Conservation (phyloP, 352 stramenopile species). For the Pythium oligandrum region DNA sequence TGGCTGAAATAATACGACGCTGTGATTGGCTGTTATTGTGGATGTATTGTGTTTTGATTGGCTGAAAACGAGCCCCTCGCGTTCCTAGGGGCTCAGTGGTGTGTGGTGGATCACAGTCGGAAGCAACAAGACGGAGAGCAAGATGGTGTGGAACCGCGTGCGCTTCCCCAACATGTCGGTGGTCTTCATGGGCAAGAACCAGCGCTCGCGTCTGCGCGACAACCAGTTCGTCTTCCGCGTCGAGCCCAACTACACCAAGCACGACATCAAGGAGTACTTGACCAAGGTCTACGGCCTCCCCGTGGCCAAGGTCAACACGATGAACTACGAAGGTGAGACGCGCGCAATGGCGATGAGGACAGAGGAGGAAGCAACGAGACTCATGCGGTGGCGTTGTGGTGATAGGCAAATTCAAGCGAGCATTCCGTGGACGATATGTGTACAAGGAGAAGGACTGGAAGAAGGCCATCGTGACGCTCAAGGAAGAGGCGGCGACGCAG, state of each 20-base stretch:
- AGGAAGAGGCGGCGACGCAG: constrained; percentile 37
- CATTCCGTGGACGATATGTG: constrained; percentile 76
- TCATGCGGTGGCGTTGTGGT: background rate
- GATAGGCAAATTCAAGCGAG: constrained; percentile 87
- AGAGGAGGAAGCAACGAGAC: background rate
- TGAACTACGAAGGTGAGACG: constrained; percentile 90
- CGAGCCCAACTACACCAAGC: constrained; percentile 94
- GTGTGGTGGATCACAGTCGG: too few species aligned
- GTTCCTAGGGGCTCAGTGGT: background rate
- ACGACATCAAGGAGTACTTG: constrained; percentile 97
- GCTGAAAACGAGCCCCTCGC: constrained; percentile 9
- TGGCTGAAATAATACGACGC: constrained; percentile 12
- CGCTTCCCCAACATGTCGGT: constrained; percentile 87
- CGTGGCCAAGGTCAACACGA: constrained; percentile 93
- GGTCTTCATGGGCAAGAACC: constrained; percentile 85
- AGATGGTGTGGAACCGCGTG: constrained; percentile 82
- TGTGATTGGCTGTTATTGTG: too few species aligned
- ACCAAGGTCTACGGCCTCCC: constrained; percentile 95
- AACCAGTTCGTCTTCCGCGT: constrained; percentile 92
- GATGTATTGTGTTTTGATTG: constrained; percentile 5
- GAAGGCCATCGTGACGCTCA: constrained; percentile 89
- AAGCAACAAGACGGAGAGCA: constrained; percentile 2
- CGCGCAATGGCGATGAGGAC: background rate
- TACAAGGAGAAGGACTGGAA: constrained; percentile 94
- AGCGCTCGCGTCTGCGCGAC: constrained; percentile 61